Evolutionary conservation across 805 yeast species (phyloP), one percentile per base, ranked within the genome.

Genomic region (Kodamaea hsintzibuensis): DNA sequence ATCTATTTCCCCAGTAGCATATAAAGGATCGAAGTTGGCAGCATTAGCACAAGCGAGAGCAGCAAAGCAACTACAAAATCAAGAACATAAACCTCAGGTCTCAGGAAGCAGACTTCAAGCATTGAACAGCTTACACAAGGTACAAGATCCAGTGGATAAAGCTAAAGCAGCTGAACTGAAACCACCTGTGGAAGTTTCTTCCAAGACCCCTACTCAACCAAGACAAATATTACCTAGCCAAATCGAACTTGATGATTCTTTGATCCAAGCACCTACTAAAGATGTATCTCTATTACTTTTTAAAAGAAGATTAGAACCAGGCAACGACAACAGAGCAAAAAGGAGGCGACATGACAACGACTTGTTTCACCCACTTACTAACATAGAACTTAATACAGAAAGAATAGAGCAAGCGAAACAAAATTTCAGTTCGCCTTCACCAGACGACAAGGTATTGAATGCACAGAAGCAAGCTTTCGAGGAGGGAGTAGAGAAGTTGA

Each of bases 371-470:
- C 71, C 74, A 42, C 62, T 74, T 74, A 76, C 80, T 76, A 75
- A 76, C 80, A 55, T 63, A 42, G 70, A 68, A 54, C 60, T 67
- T 50, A 58, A 66, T 66, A 53, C 59, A 71, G 77, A 67, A 54
- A 64, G 61, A 52, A 54, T 66, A 7, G 67, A 66, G 58, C 77
- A 74, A 67, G 79, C 81, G 2, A 74, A 77, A 47, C 62, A 76
- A 45, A 86, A 83, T 59, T 90, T 90, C 60, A 66, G 70, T 10
- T 74, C 78, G 57, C 91, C 91, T 13, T 88, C 96, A 60, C 97
- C 97, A 4, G 98, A 92, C 71, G 97, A 91, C 63, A 68, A 77
- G 48, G 78, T 88, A 2, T 63, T 81, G 49, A 68, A 72, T 42
- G 90, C 91, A 0, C 95, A 88, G 66, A 71, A 72, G 54, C 62